Conservation (phyloP, 768 basidiomycete genomes). For the Lentinula edodes region DNA sequence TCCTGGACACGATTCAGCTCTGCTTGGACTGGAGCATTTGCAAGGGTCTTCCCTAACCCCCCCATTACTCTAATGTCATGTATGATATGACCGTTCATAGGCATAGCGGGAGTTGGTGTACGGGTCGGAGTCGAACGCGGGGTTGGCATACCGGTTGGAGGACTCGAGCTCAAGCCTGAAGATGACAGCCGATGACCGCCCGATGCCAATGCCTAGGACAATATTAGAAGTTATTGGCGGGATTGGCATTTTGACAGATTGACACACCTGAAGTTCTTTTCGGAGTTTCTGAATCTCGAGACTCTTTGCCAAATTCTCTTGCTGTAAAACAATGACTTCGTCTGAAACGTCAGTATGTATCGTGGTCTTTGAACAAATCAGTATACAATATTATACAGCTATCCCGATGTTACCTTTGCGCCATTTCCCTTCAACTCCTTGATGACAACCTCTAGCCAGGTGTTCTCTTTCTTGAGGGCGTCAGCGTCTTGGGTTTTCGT, state of each 20-base stretch:
- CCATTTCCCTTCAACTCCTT: background rate
- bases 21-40: background rate
- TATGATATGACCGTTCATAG: background rate
- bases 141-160: too few relatives aligned
- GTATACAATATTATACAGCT: background rate
- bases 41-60: background rate
- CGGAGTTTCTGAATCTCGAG: background rate
- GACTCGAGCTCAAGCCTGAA: background rate
- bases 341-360: background rate
- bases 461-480: background rate
- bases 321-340: background rate
- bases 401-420: background rate
- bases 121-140: background rate
- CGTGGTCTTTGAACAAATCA: background rate
- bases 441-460: background rate
- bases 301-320: background rate
- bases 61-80: background rate
- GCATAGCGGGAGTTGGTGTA: background rate
- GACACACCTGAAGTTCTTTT: background rate
- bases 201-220: background rate
- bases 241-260: background rate
- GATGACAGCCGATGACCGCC: background rate
- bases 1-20: background rate
- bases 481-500: background rate
- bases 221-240: too few relatives aligned